Evolutionary conservation across 2,329 filamentous ascomycete genomes (phyloP).

Genomic region (Cyphellophora europaea): DNA sequence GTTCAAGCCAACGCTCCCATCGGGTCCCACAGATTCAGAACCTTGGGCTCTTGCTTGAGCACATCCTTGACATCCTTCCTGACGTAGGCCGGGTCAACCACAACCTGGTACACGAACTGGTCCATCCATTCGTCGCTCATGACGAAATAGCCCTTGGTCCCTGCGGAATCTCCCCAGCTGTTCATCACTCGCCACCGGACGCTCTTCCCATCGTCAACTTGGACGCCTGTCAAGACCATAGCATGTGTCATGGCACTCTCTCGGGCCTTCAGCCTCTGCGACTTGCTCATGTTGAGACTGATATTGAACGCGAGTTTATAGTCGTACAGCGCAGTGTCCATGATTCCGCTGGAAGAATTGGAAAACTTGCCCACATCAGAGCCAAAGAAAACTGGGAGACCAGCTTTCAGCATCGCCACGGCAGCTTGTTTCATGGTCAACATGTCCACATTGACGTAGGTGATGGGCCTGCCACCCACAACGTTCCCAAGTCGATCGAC

Average conservation of each 20-base stretch:
- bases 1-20: conserved; percentile 63
- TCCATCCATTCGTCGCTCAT: conserved; percentile 78
- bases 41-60: conserved; percentile 58
- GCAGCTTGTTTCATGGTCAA: conserved; percentile 61
- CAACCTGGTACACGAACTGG: conserved; percentile 76
- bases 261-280: conserved; percentile 60
- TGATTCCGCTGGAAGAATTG: conserved; percentile 58
- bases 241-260: conserved; percentile 85
- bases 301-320: conserved; percentile 80
- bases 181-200: conserved; percentile 84
- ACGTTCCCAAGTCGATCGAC: conserved; percentile 75
- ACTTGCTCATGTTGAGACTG: conserved; percentile 63
- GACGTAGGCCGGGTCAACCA: conserved; percentile 64
- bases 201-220: conserved; percentile 55
- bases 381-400: conserved; percentile 79
- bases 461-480: conserved; percentile 63
- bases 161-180: conserved; percentile 62
- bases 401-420: conserved; percentile 67
- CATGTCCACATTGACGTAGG: conserved; percentile 78
- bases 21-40: conserved; percentile 70
- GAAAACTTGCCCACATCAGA: conserved; percentile 79
- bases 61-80: conserved; percentile 59
- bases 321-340: conserved; percentile 69
- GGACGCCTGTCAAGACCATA: conserved; percentile 83
- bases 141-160: conserved; percentile 76